A percentile compares a stretch with the other conserved stretches of the same genome.
phyloP scores from a whole-genome alignment of 495 filamentous ascomycete genomes.

The Hyaloscypha finlandica region DNA sequence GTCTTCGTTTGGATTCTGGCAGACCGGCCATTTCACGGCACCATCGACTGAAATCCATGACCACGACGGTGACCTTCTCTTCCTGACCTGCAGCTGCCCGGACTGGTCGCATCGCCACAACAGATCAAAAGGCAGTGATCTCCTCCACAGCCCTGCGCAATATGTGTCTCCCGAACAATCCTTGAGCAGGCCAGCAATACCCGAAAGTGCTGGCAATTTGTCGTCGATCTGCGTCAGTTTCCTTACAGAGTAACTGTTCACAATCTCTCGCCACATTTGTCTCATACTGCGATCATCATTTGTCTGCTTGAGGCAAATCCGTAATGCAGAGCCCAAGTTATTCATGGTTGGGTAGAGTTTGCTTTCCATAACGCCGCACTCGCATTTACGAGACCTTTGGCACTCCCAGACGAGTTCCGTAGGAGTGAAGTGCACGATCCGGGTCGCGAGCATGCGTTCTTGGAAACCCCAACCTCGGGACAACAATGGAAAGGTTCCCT shows the following conservation, averaged over 20 bases:
- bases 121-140: conserved; percentile 8
- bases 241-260: conserved; percentile 31
- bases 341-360: conserved; percentile 6
- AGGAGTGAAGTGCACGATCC: conserved; percentile 27
- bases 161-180: not conserved
- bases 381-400: not conserved
- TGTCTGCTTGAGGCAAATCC: not conserved
- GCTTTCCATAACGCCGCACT: conserved; percentile 15
- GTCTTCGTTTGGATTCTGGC: conserved; percentile 2
- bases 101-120: conserved; percentile 18
- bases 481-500: conserved; percentile 8
- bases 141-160: conserved; percentile 17
- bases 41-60: conserved; percentile 20
- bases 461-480: conserved; percentile 31
- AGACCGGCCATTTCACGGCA: conserved; percentile 12
- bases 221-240: conserved; percentile 4
- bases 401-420: conserved; percentile 32
- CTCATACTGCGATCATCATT: conserved; percentile 6
- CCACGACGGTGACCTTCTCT: conserved; percentile 10
- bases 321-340: conserved; percentile 4
- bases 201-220: conserved; percentile 16
- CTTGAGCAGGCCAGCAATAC: conserved; percentile 6
- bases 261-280: conserved; percentile 36
- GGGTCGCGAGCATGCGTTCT: conserved; percentile 27
- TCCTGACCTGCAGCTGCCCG: conserved; percentile 1